These are phyloP conservation scores for Colletotrichum neosansevieriae DNA, from an alignment of 2,329 filamentous ascomycete species.

Conservation along the genomic window DNA sequence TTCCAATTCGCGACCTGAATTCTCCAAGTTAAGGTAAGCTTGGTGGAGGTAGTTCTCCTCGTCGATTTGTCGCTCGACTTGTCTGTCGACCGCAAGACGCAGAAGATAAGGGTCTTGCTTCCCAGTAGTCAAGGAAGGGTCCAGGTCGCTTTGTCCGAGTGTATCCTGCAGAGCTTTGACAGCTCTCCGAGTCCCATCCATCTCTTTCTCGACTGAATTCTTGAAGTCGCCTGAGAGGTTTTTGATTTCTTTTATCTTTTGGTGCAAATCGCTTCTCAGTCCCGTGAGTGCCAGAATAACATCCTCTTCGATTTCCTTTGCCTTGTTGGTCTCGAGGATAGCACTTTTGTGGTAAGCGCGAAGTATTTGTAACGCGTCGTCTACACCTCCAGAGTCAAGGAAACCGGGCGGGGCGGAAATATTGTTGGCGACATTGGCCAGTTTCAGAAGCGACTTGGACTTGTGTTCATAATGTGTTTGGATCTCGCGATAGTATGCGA, in stretches of 20 bases:
- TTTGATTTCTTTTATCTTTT: conserved; percentile 99
- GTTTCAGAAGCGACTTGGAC: conserved; percentile 83
- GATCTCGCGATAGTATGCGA: conserved; percentile 92
- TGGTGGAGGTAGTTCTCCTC: conserved; percentile 98
- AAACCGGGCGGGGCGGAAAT: conserved; percentile 81
- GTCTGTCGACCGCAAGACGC: conserved; percentile 85
- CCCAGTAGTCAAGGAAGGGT: conserved; percentile 79
- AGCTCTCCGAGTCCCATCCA: conserved; percentile 83
- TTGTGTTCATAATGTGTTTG: conserved; percentile 89
- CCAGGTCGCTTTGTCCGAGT: conserved; percentile 82
- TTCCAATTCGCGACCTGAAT: conserved; percentile 93
- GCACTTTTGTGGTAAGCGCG: conserved; percentile 86
- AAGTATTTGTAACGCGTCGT: conserved; percentile 86
- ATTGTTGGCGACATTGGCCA: conserved; percentile 87
- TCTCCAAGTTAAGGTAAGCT: conserved; percentile 94
- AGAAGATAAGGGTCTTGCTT: conserved; percentile 95
- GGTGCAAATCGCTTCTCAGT: conserved; percentile 86
- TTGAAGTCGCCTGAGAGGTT: conserved; percentile 94
- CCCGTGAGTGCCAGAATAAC: conserved; percentile 90
- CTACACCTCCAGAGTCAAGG: conserved; percentile 83
- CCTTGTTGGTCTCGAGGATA: conserved; percentile 85
- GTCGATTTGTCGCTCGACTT: conserved; percentile 91
- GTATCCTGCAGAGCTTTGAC: conserved; percentile 86
- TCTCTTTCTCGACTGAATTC: conserved; percentile 95
- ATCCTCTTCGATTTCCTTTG: conserved; percentile 89